Percentiles rank a stretch among this genome's conserved stretches.
Evolutionary conservation across 208 protist genomes (phyloP).

Genomic region (Trypanosoma congolense): DNA sequence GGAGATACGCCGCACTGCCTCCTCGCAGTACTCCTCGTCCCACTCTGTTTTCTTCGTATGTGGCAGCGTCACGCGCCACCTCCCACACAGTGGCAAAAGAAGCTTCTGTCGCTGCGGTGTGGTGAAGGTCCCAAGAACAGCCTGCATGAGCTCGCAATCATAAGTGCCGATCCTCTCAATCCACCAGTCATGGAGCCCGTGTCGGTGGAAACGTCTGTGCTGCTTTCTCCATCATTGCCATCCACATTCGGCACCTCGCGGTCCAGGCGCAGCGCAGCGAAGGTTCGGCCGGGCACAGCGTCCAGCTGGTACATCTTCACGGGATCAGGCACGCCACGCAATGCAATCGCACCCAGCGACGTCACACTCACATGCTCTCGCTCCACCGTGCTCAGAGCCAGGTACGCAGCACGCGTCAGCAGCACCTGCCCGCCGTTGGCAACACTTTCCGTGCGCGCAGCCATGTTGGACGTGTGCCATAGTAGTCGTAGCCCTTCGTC

Average conservation of each 20-base stretch:
- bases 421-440: conserved; percentile 5
- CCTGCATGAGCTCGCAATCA: neutral
- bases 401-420: conserved; percentile 5
- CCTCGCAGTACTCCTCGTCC: conserved; percentile 1
- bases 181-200: neutral
- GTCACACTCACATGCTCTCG: conserved; percentile 13
- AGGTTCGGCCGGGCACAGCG: conserved; percentile 27
- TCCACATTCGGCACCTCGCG: too few relatives aligned
- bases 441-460: conserved; percentile 3
- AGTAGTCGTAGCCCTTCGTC: conserved; percentile 21
- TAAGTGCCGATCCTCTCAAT: neutral
- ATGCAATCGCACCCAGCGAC: conserved; percentile 22
- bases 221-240: neutral
- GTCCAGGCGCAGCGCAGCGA: conserved; percentile 35
- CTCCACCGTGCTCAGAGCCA: conserved; percentile 37
- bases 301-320: conserved; percentile 56
- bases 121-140: neutral
- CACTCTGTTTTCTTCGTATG: neutral
- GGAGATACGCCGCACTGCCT: neutral
- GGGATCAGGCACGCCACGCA: conserved; percentile 41
- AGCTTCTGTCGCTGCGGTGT: neutral
- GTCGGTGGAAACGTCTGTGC: neutral
- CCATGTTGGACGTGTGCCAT: neutral
- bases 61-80: neutral
- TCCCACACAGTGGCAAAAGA: neutral